Percentiles rank a stretch among this genome's conserved stretches.
Evolutionary conservation across 2,329 filamentous ascomycete species (phyloP).

Genomic region (Phyllosticta citribraziliensis): DNA sequence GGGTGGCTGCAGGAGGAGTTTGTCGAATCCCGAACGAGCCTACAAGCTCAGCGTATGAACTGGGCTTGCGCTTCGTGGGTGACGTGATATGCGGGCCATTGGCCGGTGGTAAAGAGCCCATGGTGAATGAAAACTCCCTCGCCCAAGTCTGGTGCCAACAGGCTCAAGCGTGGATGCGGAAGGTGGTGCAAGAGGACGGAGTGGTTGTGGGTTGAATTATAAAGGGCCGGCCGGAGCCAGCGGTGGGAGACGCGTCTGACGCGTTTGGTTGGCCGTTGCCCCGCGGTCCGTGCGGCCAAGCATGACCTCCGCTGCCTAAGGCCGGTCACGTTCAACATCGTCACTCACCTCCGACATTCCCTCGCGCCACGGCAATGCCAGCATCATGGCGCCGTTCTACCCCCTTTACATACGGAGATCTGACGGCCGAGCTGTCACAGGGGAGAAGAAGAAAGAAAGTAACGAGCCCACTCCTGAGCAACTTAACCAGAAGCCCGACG

Average conservation of each 20-base stretch:
- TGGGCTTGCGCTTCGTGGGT: not conserved
- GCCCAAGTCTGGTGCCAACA: not conserved
- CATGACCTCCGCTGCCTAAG: too few species aligned
- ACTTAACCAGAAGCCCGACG: constrained; percentile 42
- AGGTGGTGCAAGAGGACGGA: not conserved
- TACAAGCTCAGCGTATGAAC: not conserved
- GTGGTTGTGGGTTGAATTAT: not conserved
- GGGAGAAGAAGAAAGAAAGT: constrained; percentile 38
- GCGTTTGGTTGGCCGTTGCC: too few species aligned
- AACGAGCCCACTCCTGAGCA: constrained; percentile 45
- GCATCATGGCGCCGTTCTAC: constrained; percentile 36
- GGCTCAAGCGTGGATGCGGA: not conserved
- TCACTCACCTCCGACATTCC: not conserved
- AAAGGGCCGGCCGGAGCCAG: too few species aligned
- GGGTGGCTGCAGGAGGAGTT: constrained; percentile 23
- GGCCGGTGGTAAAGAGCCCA: not conserved
- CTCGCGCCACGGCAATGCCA: not conserved
- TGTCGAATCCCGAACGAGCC: constrained; percentile 17
- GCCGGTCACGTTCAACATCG: not conserved
- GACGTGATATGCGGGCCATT: not conserved
- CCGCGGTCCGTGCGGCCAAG: too few species aligned
- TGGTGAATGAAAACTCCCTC: not conserved
- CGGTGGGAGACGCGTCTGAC: not conserved
- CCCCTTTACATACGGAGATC: constrained; percentile 39
- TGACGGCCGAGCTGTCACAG: constrained; percentile 40